Percentiles rank a stretch among this genome's conserved stretches.
Conservation (phyloP, 768 basidiomycete species). For the Mycena crocata region DNA sequence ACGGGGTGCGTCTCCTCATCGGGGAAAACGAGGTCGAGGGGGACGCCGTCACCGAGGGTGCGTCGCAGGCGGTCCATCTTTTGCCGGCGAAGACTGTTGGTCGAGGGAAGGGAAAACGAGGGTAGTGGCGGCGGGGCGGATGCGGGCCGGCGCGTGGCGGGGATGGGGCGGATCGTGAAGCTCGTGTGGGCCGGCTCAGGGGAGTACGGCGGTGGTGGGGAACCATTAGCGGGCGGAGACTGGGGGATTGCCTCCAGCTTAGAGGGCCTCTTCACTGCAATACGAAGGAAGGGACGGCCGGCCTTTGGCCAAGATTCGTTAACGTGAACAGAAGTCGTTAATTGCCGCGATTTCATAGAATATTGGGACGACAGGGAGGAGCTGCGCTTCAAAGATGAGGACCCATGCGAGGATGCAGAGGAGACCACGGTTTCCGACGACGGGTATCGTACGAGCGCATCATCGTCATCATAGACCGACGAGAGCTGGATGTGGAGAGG, state of each 20-base stretch:
- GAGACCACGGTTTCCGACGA: slow-evolving; percentile 33
- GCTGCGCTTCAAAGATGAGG: slow-evolving; percentile 21
- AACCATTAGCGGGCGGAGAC: slow-evolving; percentile 23
- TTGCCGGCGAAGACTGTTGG: slow-evolving; percentile 55
- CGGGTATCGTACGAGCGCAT: slow-evolving; percentile 26
- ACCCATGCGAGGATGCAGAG: slow-evolving; percentile 19
- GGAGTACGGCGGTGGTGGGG: slow-evolving; percentile 31
- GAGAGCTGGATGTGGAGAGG: slow-evolving; percentile 31
- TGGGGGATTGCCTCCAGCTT: no score
- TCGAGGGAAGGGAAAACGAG: slow-evolving; percentile 54
- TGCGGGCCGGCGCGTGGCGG: slow-evolving; percentile 32
- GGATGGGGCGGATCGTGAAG: slow-evolving; percentile 39
- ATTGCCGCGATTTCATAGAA: no score
- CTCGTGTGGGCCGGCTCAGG: slow-evolving; percentile 28
- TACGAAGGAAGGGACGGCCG: slow-evolving; percentile 29
- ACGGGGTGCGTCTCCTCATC: slow-evolving; percentile 26
- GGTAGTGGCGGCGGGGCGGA: slow-evolving; percentile 49
- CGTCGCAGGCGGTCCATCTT: slow-evolving; percentile 75
- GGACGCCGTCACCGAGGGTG: slow-evolving; percentile 73
- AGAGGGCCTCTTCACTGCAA: slow-evolving; percentile 9
- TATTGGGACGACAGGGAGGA: no score
- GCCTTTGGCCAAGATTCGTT: slow-evolving; percentile 32
- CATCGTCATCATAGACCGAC: slow-evolving; percentile 29
- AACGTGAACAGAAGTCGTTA: slow-evolving; percentile 4
- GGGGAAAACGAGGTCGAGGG: slow-evolving; percentile 71